Percentiles rank a stretch among this genome's conserved stretches.
Evolutionary conservation across 164 flowering plant species (phyloP).

Genomic region (Stephania cephalantha): DNA sequence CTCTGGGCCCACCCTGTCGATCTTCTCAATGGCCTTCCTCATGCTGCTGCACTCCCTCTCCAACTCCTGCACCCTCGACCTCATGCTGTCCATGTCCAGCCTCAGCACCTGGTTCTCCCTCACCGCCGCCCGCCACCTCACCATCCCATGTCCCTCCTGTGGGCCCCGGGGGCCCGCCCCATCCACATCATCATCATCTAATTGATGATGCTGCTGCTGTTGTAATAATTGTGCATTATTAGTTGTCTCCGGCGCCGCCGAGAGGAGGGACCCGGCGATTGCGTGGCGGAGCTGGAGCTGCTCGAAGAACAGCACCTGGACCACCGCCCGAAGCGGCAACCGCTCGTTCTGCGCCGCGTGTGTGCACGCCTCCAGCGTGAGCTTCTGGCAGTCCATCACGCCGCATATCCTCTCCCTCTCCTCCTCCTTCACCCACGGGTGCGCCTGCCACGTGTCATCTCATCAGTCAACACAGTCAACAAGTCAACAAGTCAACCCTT

Average conservation of each 20-base stretch:
- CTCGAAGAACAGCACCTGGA: slow-evolving; percentile 93
- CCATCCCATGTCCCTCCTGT: background rate
- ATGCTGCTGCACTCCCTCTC: slow-evolving; percentile 84
- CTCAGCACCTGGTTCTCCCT: slow-evolving; percentile 88
- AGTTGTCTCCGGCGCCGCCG: background rate
- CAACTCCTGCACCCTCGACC: slow-evolving; percentile 79
- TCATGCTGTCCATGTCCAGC: slow-evolving; percentile 91
- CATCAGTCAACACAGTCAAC: background rate
- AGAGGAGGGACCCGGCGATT: slow-evolving; percentile 57
- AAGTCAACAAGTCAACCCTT: slow-evolving; percentile 32
- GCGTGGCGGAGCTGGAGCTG: slow-evolving; percentile 94
- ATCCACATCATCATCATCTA: background rate
- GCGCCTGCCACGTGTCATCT: slow-evolving; percentile 46
- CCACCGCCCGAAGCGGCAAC: slow-evolving; percentile 77
- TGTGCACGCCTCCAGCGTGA: slow-evolving; percentile 91
- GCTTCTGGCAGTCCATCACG: slow-evolving; percentile 78
- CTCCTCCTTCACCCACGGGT: slow-evolving; percentile 70
- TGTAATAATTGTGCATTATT: background rate
- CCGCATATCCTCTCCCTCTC: slow-evolving; percentile 81
- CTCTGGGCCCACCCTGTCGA: slow-evolving; percentile 30
- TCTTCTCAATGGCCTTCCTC: slow-evolving; percentile 73
- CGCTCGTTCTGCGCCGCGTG: slow-evolving; percentile 99
- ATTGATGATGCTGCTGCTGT: slow-evolving; percentile 6
- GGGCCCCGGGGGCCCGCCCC: background rate
- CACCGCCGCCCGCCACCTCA: slow-evolving; percentile 56